Base-by-base conservation (phyloP, 192 early-diverging fungal species). In the Geosiphon pyriformis region DNA sequence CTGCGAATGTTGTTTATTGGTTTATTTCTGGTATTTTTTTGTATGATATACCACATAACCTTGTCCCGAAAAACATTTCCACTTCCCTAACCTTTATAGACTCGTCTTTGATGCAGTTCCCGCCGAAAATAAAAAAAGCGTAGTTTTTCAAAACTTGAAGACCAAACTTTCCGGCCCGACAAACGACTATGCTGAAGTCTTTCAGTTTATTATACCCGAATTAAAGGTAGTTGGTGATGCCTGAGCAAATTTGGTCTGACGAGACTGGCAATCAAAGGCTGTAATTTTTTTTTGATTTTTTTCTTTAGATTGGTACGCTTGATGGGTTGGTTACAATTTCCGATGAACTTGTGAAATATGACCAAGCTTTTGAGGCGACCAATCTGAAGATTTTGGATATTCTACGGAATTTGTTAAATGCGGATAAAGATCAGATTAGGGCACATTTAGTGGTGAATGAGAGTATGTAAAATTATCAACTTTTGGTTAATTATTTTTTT, bases 241-340 rank as follows among this genome's bases (percentile, higher is more conserved):
- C 26, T 50, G 27, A 17, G 22, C 47, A 30, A 51, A n/a, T n/a
- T n/a, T n/a, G n/a, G n/a, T n/a, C n/a, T n/a, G n/a, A n/a, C n/a
- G n/a, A n/a, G n/a, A n/a, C n/a, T n/a, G n/a, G n/a, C n/a, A n/a
- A n/a, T 20, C 31, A 37, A 22, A 18, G 3, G 33, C 29, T 56
- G 3, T 55, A n/a, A 2, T 71, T 22, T 54, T 35, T 7, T 20
- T 26, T 37, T 35, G 32, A 20, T 55, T 33, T 25, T 34, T 26
- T 23, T 35, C 37, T 52, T 51, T 59, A 94, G 93, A 92, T 96
- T 72, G 96, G 96, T 47, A 99, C 95, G 25, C 82, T 99, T 47
- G 96, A 99, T 74, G 83, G 87, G 0, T 84, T 99, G 17, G 92
- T 98, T 20, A 70, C 94, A 23, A 82, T 98, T 26, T 98, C 95